Evolutionary conservation across 768 basidiomycete genomes (phyloP), one percentile per base, ranked within the genome.

Genomic region (Mycena alexandri): DNA sequence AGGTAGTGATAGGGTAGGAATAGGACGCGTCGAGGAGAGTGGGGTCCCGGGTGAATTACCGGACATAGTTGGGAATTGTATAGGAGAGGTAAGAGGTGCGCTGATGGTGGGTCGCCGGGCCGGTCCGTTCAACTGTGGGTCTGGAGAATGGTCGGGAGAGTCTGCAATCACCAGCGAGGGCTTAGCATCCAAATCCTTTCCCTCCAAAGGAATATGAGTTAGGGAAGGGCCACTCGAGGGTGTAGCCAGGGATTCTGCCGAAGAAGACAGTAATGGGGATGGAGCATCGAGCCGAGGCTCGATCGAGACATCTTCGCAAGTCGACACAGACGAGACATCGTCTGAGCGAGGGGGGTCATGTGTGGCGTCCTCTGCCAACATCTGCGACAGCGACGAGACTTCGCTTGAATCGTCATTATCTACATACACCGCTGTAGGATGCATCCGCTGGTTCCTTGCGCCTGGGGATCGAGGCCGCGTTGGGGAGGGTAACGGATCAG

Each of bases 251-350:
- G 70, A 71, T 47, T 71, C 72, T 9, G 69, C 54, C 3, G 72
- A 73, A 1, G 72, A 73, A n/a, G 72, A 73, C 12, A 73, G 61
- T 41, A 70, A 65, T 19, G 72, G 72, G 7, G 72, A 73, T 0
- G 72, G 57, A n/a, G 70, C 64, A 58, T 70, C 69, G 16, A 68
- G 67, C 17, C 69, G 59, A 34, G 55, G 54, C 10, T 63, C 63
- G 34, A 65, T 53, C 14, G 72, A 70, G 25, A 54, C 54, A 36
- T 63, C 71, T 50, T 67, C 71, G 22, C 64, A 72, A 36, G 61
- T 69, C 19, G 71, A 72, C 33, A 67, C 44, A 36, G 63, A 71
- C 22, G 72, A 73, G 25, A 68, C 62, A 55, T 68, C 67, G 52
- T 72, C 71, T 13, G 47, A 51, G 9, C 25, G 52, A 43, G 68